Conservation (phyloP, 2,329 filamentous ascomycete genomes). For the Neofusicoccum ribis region DNA sequence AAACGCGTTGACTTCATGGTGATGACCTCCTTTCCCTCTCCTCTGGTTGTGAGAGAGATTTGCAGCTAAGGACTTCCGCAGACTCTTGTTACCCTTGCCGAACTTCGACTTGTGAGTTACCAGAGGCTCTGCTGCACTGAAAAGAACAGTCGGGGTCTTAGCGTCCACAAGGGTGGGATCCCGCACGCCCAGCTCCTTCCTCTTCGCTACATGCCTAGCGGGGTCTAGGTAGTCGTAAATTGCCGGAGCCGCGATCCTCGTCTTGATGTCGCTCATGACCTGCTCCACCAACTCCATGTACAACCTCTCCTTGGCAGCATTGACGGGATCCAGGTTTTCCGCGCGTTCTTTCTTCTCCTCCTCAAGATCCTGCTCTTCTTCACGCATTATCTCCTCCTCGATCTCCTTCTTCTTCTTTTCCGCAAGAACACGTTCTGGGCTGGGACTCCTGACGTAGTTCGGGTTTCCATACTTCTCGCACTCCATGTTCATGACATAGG, state of each 20-base stretch:
- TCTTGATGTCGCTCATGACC: conserved; percentile 83
- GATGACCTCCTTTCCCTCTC: conserved; percentile 7
- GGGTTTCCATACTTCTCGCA: conserved; percentile 69
- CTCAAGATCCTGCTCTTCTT: conserved; percentile 80
- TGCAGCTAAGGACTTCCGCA: conserved; percentile 11
- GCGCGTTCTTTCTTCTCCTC: conserved; percentile 88
- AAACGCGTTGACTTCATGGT: conserved; percentile 44
- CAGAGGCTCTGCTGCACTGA: conserved; percentile 30
- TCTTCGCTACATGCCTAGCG: conserved; percentile 73
- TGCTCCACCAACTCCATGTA: conserved; percentile 81
- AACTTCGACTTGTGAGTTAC: conserved; percentile 8
- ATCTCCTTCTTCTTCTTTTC: conserved; percentile 63
- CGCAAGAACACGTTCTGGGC: conserved; percentile 50
- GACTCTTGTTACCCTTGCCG: conserved; percentile 7
- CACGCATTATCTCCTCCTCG: conserved; percentile 62
- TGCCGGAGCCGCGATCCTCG: conserved; percentile 77
- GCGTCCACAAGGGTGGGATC: conserved; percentile 61
- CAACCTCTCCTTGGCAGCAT: conserved; percentile 77
- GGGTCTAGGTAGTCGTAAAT: conserved; percentile 83
- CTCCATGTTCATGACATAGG: conserved; percentile 89
- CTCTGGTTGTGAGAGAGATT: background rate
- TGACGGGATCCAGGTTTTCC: conserved; percentile 85
- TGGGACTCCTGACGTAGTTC: conserved; percentile 58
- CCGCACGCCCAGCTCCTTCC: conserved; percentile 74
- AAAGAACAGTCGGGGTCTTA: conserved; percentile 56